Conservation (phyloP, 495 filamentous ascomycete genomes). For the Hamigera avellanea region DNA sequence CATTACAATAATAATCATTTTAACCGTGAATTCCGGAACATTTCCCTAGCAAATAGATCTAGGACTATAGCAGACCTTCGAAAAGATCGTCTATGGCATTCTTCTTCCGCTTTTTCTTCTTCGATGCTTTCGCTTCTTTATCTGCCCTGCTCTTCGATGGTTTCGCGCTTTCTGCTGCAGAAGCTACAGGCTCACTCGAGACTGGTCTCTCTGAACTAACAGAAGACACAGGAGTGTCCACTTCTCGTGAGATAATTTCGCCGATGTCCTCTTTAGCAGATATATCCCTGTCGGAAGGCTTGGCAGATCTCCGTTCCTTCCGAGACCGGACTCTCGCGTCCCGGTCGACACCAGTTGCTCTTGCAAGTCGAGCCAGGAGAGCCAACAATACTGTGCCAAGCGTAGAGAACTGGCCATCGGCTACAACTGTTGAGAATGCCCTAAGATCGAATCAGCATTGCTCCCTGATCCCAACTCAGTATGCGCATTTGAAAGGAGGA, state of each 20-base stretch:
- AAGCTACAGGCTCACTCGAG: background rate
- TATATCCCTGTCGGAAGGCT: background rate
- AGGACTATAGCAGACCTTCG: constrained; percentile 31
- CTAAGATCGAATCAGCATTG: constrained; percentile 12
- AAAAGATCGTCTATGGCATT: constrained; percentile 58
- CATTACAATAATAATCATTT: too few species aligned
- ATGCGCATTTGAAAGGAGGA: too few species aligned
- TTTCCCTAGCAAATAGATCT: too few species aligned
- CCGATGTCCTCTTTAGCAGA: constrained; percentile 18
- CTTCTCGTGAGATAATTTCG: constrained; percentile 16
- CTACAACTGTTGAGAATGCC: constrained; percentile 58
- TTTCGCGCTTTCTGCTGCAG: background rate
- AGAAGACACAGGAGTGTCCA: background rate
- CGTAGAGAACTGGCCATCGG: constrained; percentile 62
- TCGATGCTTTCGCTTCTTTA: constrained; percentile 10
- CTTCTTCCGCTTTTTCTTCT: constrained; percentile 35
- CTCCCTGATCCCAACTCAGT: too few species aligned
- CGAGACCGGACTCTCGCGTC: constrained; percentile 6
- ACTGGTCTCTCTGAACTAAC: background rate
- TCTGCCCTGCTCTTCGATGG: constrained; percentile 3
- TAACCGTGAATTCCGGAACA: too few species aligned
- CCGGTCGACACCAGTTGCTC: constrained; percentile 24
- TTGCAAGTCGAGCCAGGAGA: constrained; percentile 47
- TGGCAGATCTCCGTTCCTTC: background rate
- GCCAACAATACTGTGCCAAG: constrained; percentile 69